phyloP scores from a whole-genome alignment of 1,284 basidiomycete species.

The Cryptococcus maquisensis region DNA sequence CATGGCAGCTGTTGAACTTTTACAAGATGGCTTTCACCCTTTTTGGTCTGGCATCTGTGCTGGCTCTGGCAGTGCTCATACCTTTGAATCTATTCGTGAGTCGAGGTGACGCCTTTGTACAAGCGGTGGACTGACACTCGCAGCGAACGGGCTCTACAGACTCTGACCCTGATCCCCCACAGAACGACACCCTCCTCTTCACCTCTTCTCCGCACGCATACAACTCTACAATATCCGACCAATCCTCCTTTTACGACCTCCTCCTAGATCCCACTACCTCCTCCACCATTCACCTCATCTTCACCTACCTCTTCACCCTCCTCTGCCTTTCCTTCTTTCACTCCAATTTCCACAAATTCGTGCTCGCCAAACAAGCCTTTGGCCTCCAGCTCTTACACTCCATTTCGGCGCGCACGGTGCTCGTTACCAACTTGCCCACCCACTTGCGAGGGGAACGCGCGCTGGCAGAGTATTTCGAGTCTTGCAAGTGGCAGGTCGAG shows the following conservation, averaged over 20 bases:
- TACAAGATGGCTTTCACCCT: conserved; percentile 91
- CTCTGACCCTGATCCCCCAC: conserved; percentile 58
- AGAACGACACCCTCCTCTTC: conserved; percentile 19
- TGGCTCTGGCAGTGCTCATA: conserved; percentile 75
- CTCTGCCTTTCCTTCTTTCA: conserved; percentile 81
- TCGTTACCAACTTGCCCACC: conserved; percentile 75
- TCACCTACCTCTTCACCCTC: conserved; percentile 87
- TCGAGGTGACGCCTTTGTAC: not conserved
- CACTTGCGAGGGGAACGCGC: conserved; percentile 79
- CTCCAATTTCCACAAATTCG: conserved; percentile 82
- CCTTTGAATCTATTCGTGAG: conserved; percentile 81
- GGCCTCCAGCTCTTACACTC: conserved; percentile 90
- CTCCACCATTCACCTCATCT: conserved; percentile 79
- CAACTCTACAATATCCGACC: conserved; percentile 21
- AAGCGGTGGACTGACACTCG: conserved; percentile 7
- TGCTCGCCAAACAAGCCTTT: conserved; percentile 88
- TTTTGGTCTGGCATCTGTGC: conserved; percentile 75
- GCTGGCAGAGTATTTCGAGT: conserved; percentile 90
- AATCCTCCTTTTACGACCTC: conserved; percentile 58
- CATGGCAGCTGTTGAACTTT: conserved; percentile 85
- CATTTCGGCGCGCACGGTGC: conserved; percentile 86
- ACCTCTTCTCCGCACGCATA: conserved; percentile 12
- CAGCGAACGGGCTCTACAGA: conserved; percentile 69
- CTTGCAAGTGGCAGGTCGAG: conserved; percentile 51
- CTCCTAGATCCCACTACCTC: conserved; percentile 81